These are phyloP conservation scores for Carex parvula DNA, from an alignment of 176 grass and related monocot genomes.

Conservation along the genomic window DNA sequence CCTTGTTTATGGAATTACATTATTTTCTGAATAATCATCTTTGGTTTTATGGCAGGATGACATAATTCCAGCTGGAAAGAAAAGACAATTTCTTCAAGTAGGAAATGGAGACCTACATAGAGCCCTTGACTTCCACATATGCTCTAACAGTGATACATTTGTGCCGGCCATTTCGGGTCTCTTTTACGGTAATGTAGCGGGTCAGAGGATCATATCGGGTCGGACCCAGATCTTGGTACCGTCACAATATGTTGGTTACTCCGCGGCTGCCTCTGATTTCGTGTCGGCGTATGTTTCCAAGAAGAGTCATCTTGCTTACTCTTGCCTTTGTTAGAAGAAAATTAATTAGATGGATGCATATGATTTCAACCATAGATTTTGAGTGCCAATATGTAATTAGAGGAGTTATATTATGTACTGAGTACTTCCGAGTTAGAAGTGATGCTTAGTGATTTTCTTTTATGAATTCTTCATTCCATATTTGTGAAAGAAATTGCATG, in stretches of 20 bases:
- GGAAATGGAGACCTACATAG: constrained; percentile 55
- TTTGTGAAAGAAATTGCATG: neutral
- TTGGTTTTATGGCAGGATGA: constrained; percentile 51
- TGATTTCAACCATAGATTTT: neutral
- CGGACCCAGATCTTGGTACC: constrained; percentile 66
- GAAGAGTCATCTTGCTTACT: constrained; percentile 73
- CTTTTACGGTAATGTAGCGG: constrained; percentile 80
- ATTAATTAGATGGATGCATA: neutral
- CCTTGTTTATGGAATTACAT: neutral
- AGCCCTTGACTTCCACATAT: constrained; percentile 74
- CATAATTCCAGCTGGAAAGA: constrained; percentile 70
- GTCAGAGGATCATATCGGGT: constrained; percentile 65
- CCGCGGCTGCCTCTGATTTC: constrained; percentile 39
- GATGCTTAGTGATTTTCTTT: neutral
- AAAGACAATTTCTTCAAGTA: constrained; percentile 54
- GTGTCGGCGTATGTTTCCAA: constrained; percentile 56
- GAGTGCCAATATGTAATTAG: neutral
- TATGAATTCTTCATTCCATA: neutral
- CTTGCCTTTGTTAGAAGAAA: constrained; percentile 49
- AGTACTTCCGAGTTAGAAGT: neutral
- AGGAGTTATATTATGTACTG: neutral
- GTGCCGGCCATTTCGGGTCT: constrained; percentile 64
- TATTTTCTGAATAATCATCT: neutral
- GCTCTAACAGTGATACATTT: constrained; percentile 65
- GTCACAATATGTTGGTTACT: constrained; percentile 12